Conservation (phyloP, 1,284 basidiomycete species). For the Sutorius eximius region DNA sequence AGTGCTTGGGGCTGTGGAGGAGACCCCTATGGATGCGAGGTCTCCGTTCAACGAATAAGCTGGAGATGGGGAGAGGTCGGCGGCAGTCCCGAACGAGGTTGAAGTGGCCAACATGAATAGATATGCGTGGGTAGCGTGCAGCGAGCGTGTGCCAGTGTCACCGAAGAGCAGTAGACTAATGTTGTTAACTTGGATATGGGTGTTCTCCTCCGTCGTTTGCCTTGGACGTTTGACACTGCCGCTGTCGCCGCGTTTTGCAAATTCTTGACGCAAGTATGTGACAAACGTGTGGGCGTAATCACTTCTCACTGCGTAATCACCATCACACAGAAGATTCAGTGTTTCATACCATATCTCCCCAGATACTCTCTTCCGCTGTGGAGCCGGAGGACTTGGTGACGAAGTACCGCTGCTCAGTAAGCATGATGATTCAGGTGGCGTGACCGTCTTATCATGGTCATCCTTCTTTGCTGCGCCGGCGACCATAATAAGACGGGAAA, state of each 20-base stretch:
- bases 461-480: constrained; percentile 50
- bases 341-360: constrained; percentile 90
- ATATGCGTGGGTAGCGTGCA: constrained; percentile 78
- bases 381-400: constrained; percentile 33
- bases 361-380: constrained; percentile 69
- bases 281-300: constrained; percentile 75
- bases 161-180: constrained; percentile 55
- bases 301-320: constrained; percentile 68
- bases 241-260: constrained; percentile 55
- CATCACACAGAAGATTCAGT: constrained; percentile 77
- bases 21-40: constrained; percentile 37
- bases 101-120: constrained; percentile 77
- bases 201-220: constrained; percentile 43
- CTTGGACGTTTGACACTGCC: constrained; percentile 47
- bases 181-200: constrained; percentile 46
- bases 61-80: constrained; percentile 43
- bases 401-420: constrained; percentile 18
- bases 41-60: constrained; percentile 38
- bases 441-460: constrained; percentile 28
- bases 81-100: constrained; percentile 52
- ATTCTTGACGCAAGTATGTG: constrained; percentile 74
- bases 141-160: constrained; percentile 67
- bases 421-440: constrained; percentile 22
- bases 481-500: constrained; percentile 70
- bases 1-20: constrained; percentile 39